Evolutionary conservation across 1,139 yeast genomes (phyloP), one percentile per base, ranked within the genome.

Genomic region (Geotrichum armillariae): DNA sequence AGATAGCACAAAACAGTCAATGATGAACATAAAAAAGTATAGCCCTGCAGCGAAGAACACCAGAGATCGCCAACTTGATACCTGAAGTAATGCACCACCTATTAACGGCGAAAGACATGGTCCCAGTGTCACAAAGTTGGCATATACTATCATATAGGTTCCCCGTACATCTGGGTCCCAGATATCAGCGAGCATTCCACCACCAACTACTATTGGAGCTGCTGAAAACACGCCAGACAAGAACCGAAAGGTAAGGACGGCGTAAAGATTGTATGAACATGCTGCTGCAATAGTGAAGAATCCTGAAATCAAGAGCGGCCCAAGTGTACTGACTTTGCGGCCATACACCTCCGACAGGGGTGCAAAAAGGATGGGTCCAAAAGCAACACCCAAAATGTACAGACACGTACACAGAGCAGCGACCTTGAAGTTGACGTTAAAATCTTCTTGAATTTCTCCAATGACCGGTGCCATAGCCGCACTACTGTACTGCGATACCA

Each of bases 311-410:
- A 78, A 72, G 53, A 83, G 75, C 0, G 90, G 85, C 36, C 79
- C 68, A 45, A 84, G 68, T 58, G 83, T 86, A 1, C 88, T 88
- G 1, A 80, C 71, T 59, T 82, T 80, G 53, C 95, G 74, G 7
- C 95, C 96, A 52, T 80, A 78, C 56, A 83, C 79, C 64, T 87
- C 95, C 14, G 91, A 83, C 37, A 87, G 67, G 3, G 96, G 95
- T 3, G 91, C 88, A 73, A 90, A 78, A 37, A 86, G 67, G 56
- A 86, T 69, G 0, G 95, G 95, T 3, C 95, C 95, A 32, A 80
- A 69, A n/a, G 84, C 83, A 59, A 85, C 74, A 1, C 95, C 93
- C 56, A 85, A 68, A 33, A 86, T 83, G 75, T 82, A 85, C 23
- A 86, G 69, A 1, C 90, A 76, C 16, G 86, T 83, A 0, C 85